phyloP scores from a whole-genome alignment of 495 filamentous ascomycete genomes.

The Collariella sp. region DNA sequence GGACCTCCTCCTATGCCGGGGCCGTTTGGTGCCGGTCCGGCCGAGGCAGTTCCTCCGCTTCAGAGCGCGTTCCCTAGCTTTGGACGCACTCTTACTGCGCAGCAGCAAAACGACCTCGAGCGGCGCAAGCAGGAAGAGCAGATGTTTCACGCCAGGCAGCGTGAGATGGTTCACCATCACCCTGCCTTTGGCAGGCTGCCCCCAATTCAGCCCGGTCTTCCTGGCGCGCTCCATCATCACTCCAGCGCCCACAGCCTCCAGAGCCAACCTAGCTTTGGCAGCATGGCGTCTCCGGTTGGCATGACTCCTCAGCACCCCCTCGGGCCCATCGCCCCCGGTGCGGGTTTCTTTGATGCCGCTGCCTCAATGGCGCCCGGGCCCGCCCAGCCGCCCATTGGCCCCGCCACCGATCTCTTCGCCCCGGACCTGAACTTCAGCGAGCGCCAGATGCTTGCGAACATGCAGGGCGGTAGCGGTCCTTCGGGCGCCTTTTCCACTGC shows the following conservation, averaged over 20 bases:
- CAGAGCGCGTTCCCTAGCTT: slow-evolving; percentile 92
- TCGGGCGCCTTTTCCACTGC: slow-evolving; percentile 24
- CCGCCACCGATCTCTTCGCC: slow-evolving; percentile 39
- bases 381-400: slow-evolving; percentile 14
- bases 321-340: slow-evolving; percentile 41
- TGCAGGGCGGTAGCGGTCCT: slow-evolving; percentile 29
- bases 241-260: slow-evolving; percentile 91
- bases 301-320: slow-evolving; percentile 66
- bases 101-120: slow-evolving; percentile 95
- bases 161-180: slow-evolving; percentile 73
- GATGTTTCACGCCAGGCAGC: slow-evolving; percentile 87
- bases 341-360: slow-evolving; percentile 63
- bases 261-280: slow-evolving; percentile 89
- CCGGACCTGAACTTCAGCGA: slow-evolving; percentile 37
- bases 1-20: slow-evolving; percentile 50
- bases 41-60: slow-evolving; percentile 84
- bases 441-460: slow-evolving; percentile 33
- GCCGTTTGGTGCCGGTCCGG: slow-evolving; percentile 41
- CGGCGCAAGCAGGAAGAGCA: slow-evolving; percentile 96
- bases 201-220: slow-evolving; percentile 63
- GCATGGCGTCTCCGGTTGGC: slow-evolving; percentile 75
- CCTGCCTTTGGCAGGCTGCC: slow-evolving; percentile 49
- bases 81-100: slow-evolving; percentile 92
- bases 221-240: slow-evolving; percentile 75
- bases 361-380: slow-evolving; percentile 18